Base-by-base conservation (phyloP, 352 stramenopile species). In the Phytopythium montanum region DNA sequence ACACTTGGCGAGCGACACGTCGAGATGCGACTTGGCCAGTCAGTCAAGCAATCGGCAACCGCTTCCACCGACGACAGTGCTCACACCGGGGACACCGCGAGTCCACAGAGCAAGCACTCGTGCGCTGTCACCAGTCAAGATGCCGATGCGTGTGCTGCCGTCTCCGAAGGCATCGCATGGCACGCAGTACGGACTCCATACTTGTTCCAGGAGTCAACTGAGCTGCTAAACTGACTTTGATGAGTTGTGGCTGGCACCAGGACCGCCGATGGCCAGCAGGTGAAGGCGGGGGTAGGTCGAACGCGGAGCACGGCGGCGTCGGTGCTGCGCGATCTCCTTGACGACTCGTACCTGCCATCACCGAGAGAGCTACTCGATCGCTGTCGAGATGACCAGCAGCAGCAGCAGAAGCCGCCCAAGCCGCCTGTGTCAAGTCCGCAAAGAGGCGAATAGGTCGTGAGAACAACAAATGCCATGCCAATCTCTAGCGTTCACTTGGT, bases 321-420 rank as follows among this genome's bases (percentile, higher is more conserved):
- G 16, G 61, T 63, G 3, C 50, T 81, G 55, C 66, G 73, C 16
- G 70, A 87, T 18, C 64, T 88, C 34, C 79, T 90, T 28, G 75
- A 92, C 54, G 80, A 90, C 34, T 66, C 60, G 18, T 85, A 85
- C 56, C 54, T 92, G 6, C 76, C 78, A 9, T 76, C 68, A 16
- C 69, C 59, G 4, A 85, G 82, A 45, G 82, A 88, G 45, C 76
- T 89, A 53, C 66, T 92, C 19, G 61, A 73, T 19, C 56, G 70
- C 7, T 87, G 79, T 39, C 56, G 70, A 3, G 59, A 69, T n/a
- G 51, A n/a, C 2, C 28, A 55, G 49, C 28, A 45, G 12, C 31
- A 44, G 6, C n/a, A n/a, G n/a, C n/a, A n/a, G n/a, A n/a, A 21
- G 2, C 44, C 50, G 2, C 28, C 33, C 2, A n/a, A 3, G 7